These are phyloP conservation scores for Phytophthora litchii DNA, from an alignment of 352 stramenopile species.

Conservation along the genomic window DNA sequence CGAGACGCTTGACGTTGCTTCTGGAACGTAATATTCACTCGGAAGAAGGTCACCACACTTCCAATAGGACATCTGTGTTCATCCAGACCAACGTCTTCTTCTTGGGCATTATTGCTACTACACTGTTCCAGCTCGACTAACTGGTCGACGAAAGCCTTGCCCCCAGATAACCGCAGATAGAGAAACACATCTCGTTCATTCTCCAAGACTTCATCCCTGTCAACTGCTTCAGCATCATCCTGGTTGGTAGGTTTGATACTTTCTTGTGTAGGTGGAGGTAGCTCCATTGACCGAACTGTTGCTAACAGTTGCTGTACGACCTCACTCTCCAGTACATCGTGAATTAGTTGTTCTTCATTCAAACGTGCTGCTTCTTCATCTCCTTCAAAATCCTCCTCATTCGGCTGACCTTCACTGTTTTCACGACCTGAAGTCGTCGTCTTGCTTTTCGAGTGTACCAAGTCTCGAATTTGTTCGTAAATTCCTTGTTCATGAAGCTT, in stretches of 20 bases:
- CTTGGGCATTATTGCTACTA: slow-evolving; percentile 7
- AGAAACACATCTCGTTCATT: slow-evolving; percentile 38
- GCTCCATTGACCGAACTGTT: slow-evolving; percentile 43
- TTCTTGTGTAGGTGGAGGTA: slow-evolving; percentile 1
- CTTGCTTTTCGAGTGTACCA: slow-evolving; percentile 51
- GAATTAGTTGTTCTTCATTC: slow-evolving; percentile 43
- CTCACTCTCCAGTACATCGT: slow-evolving; percentile 74
- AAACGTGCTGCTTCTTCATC: background rate
- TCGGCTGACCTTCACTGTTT: background rate
- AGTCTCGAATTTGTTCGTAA: slow-evolving; percentile 73
- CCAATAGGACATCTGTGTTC: slow-evolving; percentile 43
- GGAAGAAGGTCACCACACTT: slow-evolving; percentile 57
- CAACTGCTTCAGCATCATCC: slow-evolving; percentile 9
- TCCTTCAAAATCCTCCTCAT: slow-evolving; percentile 1
- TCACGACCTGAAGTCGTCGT: background rate
- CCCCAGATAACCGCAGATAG: slow-evolving; percentile 61
- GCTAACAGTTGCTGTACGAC: slow-evolving; percentile 73
- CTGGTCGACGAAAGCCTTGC: slow-evolving; percentile 80
- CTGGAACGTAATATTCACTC: slow-evolving; percentile 60
- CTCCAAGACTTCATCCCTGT: background rate
- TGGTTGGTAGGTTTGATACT: slow-evolving; percentile 1
- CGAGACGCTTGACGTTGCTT: slow-evolving; percentile 50
- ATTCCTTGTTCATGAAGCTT: slow-evolving; percentile 78
- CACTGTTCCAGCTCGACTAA: slow-evolving; percentile 36
- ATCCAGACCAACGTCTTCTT: slow-evolving; percentile 21